Evolutionary conservation across 1,139 yeast genomes (phyloP).

Genomic region (Protomyces inundatus): DNA sequence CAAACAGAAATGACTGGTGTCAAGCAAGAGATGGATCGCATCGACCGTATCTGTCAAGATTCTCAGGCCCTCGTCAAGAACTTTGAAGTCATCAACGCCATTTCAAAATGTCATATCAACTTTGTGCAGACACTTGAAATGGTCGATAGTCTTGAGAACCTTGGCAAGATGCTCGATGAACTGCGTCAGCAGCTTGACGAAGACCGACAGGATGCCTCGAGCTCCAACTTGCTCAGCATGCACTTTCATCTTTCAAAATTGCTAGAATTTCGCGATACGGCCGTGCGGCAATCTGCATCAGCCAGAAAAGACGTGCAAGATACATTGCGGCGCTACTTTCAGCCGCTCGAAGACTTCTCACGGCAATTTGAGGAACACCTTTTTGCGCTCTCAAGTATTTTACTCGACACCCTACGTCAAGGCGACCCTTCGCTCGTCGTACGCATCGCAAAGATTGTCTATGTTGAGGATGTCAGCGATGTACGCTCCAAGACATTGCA

Average conservation of each 20-base stretch:
- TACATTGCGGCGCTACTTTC: constrained; percentile 58
- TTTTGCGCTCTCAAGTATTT: constrained; percentile 53
- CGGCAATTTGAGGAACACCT: constrained; percentile 62
- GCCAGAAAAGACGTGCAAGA: constrained; percentile 67
- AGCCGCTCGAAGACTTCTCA: constrained; percentile 49
- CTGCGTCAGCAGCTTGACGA: constrained; percentile 48
- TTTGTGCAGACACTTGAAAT: constrained; percentile 65
- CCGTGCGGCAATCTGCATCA: constrained; percentile 49
- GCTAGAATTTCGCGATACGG: constrained; percentile 73
- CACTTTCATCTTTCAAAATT: constrained; percentile 68
- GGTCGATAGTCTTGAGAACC: constrained; percentile 56
- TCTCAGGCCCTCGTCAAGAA: constrained; percentile 43
- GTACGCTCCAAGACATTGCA: constrained; percentile 38
- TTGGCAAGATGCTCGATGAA: constrained; percentile 49
- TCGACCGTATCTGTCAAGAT: constrained; percentile 35
- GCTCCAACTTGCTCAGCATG: constrained; percentile 57
- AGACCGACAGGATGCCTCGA: constrained; percentile 51
- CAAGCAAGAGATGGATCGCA: constrained; percentile 35
- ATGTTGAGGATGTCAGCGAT: constrained; percentile 75
- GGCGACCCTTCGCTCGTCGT: constrained; percentile 64
- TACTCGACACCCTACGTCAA: constrained; percentile 65
- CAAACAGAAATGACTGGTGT: constrained; percentile 36
- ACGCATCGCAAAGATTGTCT: constrained; percentile 69
- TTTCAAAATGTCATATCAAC: constrained; percentile 61
- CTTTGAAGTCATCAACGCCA: constrained; percentile 54